phyloP scores from a whole-genome alignment of 169 alveolate species.

The Eimeria acervulina region DNA sequence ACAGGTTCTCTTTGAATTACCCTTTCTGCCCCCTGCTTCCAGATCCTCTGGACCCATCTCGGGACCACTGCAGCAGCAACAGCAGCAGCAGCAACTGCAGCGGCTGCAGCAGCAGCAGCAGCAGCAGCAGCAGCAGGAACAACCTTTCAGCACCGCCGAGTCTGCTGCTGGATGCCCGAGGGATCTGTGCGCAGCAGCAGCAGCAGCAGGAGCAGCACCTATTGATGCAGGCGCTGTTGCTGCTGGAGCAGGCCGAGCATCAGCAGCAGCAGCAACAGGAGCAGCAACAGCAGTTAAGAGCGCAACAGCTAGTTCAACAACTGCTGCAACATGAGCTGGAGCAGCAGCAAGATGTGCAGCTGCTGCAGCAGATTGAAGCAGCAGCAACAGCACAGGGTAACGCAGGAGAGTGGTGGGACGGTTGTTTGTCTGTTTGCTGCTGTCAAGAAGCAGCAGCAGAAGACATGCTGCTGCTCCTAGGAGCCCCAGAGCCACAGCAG shows the following conservation, averaged over 20 bases:
- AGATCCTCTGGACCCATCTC: not conserved
- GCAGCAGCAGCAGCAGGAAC: not conserved
- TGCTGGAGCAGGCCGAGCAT: too few relatives aligned
- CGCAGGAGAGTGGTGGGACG: not conserved
- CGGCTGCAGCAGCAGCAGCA: conserved; percentile 3
- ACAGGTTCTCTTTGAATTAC: not conserved
- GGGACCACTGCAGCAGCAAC: not conserved
- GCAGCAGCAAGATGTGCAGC: not conserved
- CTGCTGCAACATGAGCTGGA: not conserved
- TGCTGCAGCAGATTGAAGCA: conserved; percentile 42
- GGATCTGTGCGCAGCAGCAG: not conserved
- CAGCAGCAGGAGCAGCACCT: too few relatives aligned
- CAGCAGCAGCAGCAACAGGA: conserved; percentile 7
- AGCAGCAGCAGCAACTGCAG: not conserved
- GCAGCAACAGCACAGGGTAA: conserved; percentile 22
- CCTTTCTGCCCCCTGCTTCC: conserved; percentile 6
- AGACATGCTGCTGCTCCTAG: conserved; percentile 47
- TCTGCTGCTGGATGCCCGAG: not conserved
- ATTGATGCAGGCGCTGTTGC: too few relatives aligned
- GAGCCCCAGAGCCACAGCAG: not conserved
- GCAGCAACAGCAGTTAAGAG: not conserved
- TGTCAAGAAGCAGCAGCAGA: not conserved
- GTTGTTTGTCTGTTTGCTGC: not conserved
- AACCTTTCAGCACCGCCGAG: not conserved
- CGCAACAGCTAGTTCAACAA: not conserved